Evolutionary conservation across 257 asterid genomes (phyloP), one percentile per base, ranked within the genome.

Genomic region (Hygrophila difformis): DNA sequence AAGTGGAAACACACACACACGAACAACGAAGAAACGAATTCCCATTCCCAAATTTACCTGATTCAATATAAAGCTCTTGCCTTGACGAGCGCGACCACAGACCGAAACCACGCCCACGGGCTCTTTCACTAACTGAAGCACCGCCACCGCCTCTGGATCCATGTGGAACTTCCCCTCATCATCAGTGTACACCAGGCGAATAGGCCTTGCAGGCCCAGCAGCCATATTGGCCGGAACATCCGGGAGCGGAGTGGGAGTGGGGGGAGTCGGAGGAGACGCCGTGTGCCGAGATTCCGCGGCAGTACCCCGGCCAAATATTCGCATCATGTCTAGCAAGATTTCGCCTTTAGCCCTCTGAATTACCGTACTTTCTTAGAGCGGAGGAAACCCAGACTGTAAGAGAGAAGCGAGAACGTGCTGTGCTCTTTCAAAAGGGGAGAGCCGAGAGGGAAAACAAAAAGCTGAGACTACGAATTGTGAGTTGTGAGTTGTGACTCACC

Each of bases 11-110:
- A n/a, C n/a, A n/a, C n/a, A n/a, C n/a, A n/a, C n/a, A n/a, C n/a
- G n/a, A n/a, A n/a, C n/a, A n/a, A n/a, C n/a, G n/a, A n/a, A n/a
- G n/a, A n/a, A n/a, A n/a, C 19, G 49, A 45, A 19, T 28, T 37
- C 31, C 47, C 39, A 26, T 10, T 10, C 54, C 49, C 38, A 34
- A 36, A 65, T 14, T 35, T 44, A 86, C 97, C 97, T 91, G 95
- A 68, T 91, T 91, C 11, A 91, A 53, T 48, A 91, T 74, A 37
- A 57, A 86, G 66, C 99, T 91, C 76, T 91, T 91, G 52, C 99
- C 99, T 59, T 91, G 99, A n/a, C 95, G 94, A 51, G 97, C 97
- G 28, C 99, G 99, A 24, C 99, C 99, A 33, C 99, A 91, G 1
- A 91, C 99, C 42, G 99, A 87, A 34, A 91, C 99, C 36, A 91